A percentile compares a stretch with the other conserved stretches of the same genome.
Evolutionary conservation across 2,329 filamentous ascomycete genomes (phyloP).

Genomic region (Colletotrichum lentis): DNA sequence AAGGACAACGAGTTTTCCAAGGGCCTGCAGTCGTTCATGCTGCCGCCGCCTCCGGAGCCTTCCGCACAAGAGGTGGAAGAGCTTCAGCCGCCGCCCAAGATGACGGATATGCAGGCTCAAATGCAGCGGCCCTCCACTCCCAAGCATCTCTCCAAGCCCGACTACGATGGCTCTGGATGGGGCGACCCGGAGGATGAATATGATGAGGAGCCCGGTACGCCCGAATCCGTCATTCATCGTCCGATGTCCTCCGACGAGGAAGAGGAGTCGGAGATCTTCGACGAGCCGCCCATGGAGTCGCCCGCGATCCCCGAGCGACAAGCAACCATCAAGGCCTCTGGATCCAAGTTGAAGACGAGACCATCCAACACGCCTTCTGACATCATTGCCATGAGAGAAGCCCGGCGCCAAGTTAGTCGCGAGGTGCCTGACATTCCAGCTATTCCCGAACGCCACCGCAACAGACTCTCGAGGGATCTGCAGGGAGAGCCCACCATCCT

Average conservation of each 20-base stretch:
- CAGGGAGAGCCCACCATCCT: slow-evolving; percentile 50
- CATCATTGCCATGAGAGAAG: slow-evolving; percentile 82
- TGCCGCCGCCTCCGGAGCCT: slow-evolving; percentile 52
- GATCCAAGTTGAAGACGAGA: slow-evolving; percentile 86
- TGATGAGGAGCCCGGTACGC: slow-evolving; percentile 73
- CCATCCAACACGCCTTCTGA: slow-evolving; percentile 89
- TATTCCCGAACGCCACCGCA: slow-evolving; percentile 68
- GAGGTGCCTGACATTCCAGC: slow-evolving; percentile 69
- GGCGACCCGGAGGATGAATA: slow-evolving; percentile 63
- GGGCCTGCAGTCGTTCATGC: slow-evolving; percentile 58
- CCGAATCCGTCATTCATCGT: slow-evolving; percentile 89
- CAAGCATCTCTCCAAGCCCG: slow-evolving; percentile 63
- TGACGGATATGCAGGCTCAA: slow-evolving; percentile 49
- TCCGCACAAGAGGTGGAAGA: slow-evolving; percentile 45
- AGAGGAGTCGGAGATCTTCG: slow-evolving; percentile 48
- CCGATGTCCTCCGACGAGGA: slow-evolving; percentile 58
- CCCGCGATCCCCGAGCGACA: slow-evolving; percentile 79
- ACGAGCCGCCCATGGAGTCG: slow-evolving; percentile 59
- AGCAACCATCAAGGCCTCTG: slow-evolving; percentile 88
- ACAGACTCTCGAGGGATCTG: slow-evolving; percentile 60
- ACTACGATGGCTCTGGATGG: slow-evolving; percentile 71
- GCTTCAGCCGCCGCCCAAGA: slow-evolving; percentile 43
- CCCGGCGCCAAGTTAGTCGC: slow-evolving; percentile 83
- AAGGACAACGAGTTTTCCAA: slow-evolving; percentile 52
- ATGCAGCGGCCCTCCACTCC: slow-evolving; percentile 59